Evolutionary conservation across 2,329 filamentous ascomycete genomes (phyloP).

Genomic region (Aspergillus calidoustus): DNA sequence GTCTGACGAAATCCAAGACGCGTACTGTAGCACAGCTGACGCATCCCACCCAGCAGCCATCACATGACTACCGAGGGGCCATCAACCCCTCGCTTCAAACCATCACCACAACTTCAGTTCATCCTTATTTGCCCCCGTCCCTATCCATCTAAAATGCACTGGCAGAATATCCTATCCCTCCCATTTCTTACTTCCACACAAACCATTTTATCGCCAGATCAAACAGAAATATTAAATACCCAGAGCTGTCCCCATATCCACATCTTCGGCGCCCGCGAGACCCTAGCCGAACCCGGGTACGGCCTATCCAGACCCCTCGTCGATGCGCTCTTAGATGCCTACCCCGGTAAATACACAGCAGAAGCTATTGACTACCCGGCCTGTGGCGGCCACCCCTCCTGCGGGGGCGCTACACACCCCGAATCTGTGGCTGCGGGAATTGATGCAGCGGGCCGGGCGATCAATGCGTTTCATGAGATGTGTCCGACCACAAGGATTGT

Average conservation of each 20-base stretch:
- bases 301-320: conserved; percentile 57
- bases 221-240: conserved; percentile 18
- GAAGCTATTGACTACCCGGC: conserved; percentile 66
- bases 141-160: background rate
- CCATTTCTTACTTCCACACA: background rate
- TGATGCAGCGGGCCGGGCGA: conserved; percentile 61
- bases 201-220: too few relatives aligned
- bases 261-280: conserved; percentile 58
- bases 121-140: background rate
- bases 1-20: too few relatives aligned
- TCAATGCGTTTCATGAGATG: conserved; percentile 61
- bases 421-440: conserved; percentile 64
- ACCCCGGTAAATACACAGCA: conserved; percentile 54
- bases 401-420: conserved; percentile 50
- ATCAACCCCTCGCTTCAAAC: background rate
- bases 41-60: too few relatives aligned
- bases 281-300: conserved; percentile 55
- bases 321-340: conserved; percentile 53
- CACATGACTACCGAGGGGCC: background rate
- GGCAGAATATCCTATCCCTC: background rate
- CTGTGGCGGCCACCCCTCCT: conserved; percentile 61
- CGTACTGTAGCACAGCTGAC: too few relatives aligned
- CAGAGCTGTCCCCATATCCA: conserved; percentile 51
- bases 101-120: background rate
- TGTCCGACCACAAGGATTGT: conserved; percentile 64